These are phyloP conservation scores for Nicotiana benthamiana DNA, from an alignment of 257 asterid species.

Conservation along the genomic window DNA sequence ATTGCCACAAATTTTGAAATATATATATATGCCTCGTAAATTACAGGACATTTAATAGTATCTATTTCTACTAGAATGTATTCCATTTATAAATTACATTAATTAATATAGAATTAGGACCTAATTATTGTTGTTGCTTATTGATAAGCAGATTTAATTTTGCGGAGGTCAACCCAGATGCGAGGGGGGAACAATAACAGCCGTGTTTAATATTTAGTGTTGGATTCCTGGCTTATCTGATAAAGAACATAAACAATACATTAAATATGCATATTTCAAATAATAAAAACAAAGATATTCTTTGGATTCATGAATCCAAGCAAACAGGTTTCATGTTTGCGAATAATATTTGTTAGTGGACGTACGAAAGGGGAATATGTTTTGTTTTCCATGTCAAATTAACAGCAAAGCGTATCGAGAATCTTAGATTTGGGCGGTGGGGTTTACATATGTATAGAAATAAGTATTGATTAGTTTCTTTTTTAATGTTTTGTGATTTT, in stretches of 20 bases:
- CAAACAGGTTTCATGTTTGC: background rate
- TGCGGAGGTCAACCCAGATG: background rate
- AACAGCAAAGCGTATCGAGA: slow-evolving; percentile 6
- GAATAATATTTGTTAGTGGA: background rate
- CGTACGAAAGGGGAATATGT: background rate
- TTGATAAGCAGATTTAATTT: background rate
- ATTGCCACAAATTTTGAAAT: background rate
- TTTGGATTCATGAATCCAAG: slow-evolving; percentile 3
- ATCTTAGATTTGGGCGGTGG: slow-evolving; percentile 2
- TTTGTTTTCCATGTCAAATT: background rate
- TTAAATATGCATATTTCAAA: background rate
- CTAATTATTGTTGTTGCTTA: background rate
- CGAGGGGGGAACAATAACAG: background rate
- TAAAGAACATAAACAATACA: background rate
- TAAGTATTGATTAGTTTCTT: too few relatives aligned
- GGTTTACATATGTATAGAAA: background rate
- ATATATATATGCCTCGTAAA: background rate
- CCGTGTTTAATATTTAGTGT: background rate
- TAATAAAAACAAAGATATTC: background rate
- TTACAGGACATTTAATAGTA: background rate
- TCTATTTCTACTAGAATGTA: background rate
- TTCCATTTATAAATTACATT: too few relatives aligned
- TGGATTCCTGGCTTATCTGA: background rate
- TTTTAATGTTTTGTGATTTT: background rate
- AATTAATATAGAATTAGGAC: background rate